Conservation (phyloP, 495 filamentous ascomycete species). For the Trichoderma reesei region DNA sequence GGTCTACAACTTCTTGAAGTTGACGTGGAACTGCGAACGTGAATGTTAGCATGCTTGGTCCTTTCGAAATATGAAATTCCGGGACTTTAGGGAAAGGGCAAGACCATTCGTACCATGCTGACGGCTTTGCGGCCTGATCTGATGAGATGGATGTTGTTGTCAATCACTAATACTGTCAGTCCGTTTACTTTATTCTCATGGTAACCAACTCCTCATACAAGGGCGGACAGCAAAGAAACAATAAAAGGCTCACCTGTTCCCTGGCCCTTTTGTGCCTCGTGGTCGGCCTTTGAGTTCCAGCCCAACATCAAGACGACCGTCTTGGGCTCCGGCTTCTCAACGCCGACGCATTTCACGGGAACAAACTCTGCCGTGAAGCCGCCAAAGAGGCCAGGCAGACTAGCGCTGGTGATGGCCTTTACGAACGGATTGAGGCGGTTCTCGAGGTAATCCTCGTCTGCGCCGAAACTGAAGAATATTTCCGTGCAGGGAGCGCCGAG, state of each 20-base stretch:
- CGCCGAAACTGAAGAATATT: neutral
- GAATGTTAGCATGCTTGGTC: neutral
- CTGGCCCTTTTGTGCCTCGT: neutral
- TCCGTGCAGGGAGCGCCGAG: neutral
- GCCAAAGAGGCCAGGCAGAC: neutral
- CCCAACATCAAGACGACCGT: neutral
- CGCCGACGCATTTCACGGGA: neutral
- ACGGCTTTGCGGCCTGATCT: neutral
- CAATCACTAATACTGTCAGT: neutral
- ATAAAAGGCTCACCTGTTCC: neutral
- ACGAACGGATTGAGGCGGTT: neutral
- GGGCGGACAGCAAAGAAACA: too few species aligned
- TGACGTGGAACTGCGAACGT: neutral
- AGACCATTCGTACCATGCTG: neutral
- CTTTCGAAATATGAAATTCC: neutral
- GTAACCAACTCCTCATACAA: too few species aligned
- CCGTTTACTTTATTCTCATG: neutral
- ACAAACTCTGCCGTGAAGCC: neutral
- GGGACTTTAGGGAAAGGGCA: neutral
- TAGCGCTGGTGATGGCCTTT: neutral
- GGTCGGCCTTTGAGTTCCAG: neutral
- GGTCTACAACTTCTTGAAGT: neutral
- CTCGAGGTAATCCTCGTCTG: neutral
- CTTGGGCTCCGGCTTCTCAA: neutral
- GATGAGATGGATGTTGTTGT: neutral